Evolutionary conservation across 441 rosid genomes (phyloP).

Genomic region (Breynia disticha): DNA sequence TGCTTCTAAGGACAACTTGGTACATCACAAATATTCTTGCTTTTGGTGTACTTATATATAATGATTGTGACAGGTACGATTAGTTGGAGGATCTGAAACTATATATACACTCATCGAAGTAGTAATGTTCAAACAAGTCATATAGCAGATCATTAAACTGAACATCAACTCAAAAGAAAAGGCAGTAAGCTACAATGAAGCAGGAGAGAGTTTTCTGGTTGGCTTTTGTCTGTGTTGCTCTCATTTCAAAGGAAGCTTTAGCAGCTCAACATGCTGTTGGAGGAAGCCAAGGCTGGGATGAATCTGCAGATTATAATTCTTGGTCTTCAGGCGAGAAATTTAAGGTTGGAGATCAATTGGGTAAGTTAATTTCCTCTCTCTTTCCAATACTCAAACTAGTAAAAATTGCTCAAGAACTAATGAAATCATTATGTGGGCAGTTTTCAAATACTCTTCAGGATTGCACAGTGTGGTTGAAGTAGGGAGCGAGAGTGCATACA

Average conservation of each 20-base stretch:
- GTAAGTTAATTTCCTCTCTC: conserved; percentile 20
- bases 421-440: conserved; percentile 26
- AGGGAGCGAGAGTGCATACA: conserved; percentile 55
- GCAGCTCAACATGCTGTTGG: conserved; percentile 66
- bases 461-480: conserved; percentile 85
- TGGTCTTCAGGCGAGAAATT: conserved; percentile 63
- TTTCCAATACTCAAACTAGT: background rate
- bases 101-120: conserved; percentile 8
- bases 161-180: conserved; percentile 17
- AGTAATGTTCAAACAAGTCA: background rate
- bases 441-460: conserved; percentile 66
- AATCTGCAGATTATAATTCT: conserved; percentile 56
- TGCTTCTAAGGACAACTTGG: background rate
- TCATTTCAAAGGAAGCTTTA: conserved; percentile 21
- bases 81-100: background rate
- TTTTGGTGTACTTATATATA: background rate
- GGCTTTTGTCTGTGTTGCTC: conserved; percentile 27
- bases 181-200: conserved; percentile 15
- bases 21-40: background rate
- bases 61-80: conserved; percentile 6
- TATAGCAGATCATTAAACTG: background rate
- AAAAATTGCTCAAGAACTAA: background rate
- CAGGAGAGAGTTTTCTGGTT: conserved; percentile 12
- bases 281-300: conserved; percentile 88
- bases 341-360: conserved; percentile 75